phyloP scores from a whole-genome alignment of 2,329 filamentous ascomycete genomes.

The Esteya vermicola region DNA sequence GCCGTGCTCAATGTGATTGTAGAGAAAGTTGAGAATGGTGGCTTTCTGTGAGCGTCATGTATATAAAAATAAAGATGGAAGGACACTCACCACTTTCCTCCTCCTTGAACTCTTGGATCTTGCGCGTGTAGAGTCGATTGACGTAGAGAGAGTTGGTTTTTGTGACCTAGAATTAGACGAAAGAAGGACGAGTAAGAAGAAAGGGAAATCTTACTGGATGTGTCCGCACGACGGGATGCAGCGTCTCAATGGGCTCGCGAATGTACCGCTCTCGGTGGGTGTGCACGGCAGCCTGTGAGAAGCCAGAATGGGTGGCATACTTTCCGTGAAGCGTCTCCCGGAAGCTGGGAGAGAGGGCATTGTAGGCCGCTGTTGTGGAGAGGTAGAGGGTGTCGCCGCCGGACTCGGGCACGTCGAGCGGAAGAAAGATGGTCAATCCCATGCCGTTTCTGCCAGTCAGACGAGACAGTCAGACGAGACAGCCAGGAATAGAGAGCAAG shows the following conservation, averaged over 20 bases:
- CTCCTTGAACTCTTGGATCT: conserved; percentile 70
- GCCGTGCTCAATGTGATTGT: conserved; percentile 29
- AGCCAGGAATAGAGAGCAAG: too few relatives aligned
- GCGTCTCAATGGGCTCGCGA: conserved; percentile 28
- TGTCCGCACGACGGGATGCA: conserved; percentile 29
- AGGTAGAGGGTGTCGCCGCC: conserved; percentile 12
- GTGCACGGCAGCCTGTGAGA: conserved; percentile 19
- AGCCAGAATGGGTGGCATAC: conserved; percentile 10
- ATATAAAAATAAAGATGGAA: neutral
- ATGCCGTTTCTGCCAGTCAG: conserved; percentile 5
- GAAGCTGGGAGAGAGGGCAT: conserved; percentile 10
- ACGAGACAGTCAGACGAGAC: neutral
- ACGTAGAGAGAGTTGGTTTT: conserved; percentile 26
- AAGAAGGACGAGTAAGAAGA: conserved; percentile 12
- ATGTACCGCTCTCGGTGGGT: conserved; percentile 8
- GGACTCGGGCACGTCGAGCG: conserved; percentile 10
- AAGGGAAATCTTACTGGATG: conserved; percentile 19
- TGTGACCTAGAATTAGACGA: conserved; percentile 19
- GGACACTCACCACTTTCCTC: conserved; percentile 4
- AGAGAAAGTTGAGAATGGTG: conserved; percentile 26
- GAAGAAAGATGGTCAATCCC: conserved; percentile 13
- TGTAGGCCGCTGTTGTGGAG: conserved; percentile 11
- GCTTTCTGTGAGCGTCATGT: neutral
- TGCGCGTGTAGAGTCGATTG: conserved; percentile 43
- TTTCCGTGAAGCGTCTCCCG: conserved; percentile 10